Percentiles rank a stretch among this genome's conserved stretches.
Conservation (phyloP, 2,329 filamentous ascomycete species). For the Colletotrichum acutatum region DNA sequence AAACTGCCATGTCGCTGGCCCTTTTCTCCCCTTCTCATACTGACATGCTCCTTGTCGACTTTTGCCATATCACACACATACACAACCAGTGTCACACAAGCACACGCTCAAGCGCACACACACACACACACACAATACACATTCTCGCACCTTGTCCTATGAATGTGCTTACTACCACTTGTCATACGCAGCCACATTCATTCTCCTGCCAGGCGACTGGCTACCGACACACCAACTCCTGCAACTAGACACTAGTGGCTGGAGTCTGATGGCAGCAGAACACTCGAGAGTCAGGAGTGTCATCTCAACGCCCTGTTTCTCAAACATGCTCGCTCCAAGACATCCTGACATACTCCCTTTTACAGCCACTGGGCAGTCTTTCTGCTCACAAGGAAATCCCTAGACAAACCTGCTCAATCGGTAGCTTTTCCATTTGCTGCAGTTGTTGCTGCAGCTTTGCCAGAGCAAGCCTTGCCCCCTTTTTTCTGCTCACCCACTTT, state of each 20-base stretch:
- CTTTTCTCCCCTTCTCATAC: conserved; percentile 11
- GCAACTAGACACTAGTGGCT: neutral
- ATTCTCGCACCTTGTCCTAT: neutral
- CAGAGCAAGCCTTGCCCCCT: neutral
- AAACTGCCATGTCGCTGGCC: conserved; percentile 10
- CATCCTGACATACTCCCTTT: neutral
- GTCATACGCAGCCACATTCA: neutral
- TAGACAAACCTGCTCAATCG: neutral
- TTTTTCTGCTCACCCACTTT: conserved; percentile 15
- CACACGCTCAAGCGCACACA: neutral
- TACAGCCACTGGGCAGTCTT: conserved; percentile 26
- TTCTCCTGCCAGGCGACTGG: neutral
- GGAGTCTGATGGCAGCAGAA: neutral
- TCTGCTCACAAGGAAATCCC: conserved; percentile 15
- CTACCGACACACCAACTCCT: neutral
- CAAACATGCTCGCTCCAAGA: conserved; percentile 3
- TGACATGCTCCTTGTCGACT: conserved; percentile 21
- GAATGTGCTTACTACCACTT: neutral
- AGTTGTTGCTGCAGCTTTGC: neutral
- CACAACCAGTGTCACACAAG: too few species aligned
- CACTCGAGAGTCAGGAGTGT: neutral
- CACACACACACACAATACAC: neutral
- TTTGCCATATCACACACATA: neutral
- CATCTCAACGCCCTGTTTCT: conserved; percentile 10
- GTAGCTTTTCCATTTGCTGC: neutral